phyloP scores from a whole-genome alignment of 805 yeast genomes.

The Starmerella roubikii region DNA sequence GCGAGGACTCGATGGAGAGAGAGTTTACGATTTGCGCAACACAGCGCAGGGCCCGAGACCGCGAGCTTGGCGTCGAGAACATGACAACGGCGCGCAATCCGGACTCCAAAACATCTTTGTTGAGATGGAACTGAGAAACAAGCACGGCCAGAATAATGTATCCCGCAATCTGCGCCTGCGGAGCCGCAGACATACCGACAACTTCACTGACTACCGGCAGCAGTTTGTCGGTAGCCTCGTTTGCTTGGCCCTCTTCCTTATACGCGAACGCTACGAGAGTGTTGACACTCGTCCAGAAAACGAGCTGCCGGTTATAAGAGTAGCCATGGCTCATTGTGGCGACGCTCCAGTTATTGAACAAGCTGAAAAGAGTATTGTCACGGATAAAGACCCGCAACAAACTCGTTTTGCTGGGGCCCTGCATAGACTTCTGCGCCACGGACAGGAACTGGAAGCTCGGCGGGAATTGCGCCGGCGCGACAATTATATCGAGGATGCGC shows the following conservation, averaged over 20 bases:
- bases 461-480: constrained; percentile 44
- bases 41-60: constrained; percentile 24
- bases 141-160: constrained; percentile 72
- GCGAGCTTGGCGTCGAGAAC: constrained; percentile 29
- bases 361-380: constrained; percentile 52
- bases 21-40: constrained; percentile 25
- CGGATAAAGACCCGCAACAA: constrained; percentile 54
- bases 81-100: constrained; percentile 45
- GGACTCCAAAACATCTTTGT: constrained; percentile 40
- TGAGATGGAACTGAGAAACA: constrained; percentile 55
- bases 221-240: constrained; percentile 26
- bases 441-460: constrained; percentile 58
- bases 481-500: constrained; percentile 58
- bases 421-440: constrained; percentile 50
- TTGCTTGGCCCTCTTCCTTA: constrained; percentile 29
- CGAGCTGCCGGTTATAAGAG: constrained; percentile 54
- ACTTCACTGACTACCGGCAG: constrained; percentile 26
- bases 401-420: constrained; percentile 52
- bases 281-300: constrained; percentile 64
- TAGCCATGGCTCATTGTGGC: constrained; percentile 40
- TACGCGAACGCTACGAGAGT: constrained; percentile 56
- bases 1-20: constrained; percentile 8
- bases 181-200: constrained; percentile 20
- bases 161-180: constrained; percentile 67
- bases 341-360: constrained; percentile 45